Base-by-base conservation (phyloP, 805 yeast species). In the Saturnispora sanitii region DNA sequence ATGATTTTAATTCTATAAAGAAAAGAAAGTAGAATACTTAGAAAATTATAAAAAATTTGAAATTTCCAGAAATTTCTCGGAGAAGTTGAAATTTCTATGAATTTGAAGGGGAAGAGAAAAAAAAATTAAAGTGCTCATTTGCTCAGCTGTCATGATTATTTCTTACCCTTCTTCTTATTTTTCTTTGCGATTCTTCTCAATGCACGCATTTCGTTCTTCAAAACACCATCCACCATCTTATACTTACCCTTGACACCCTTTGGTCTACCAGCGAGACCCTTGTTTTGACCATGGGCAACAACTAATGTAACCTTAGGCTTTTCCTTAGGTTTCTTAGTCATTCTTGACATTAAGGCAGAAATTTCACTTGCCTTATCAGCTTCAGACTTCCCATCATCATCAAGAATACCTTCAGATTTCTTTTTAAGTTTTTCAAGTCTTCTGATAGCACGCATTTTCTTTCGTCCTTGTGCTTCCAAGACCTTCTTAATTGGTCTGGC, bases 401-500 rank as follows among this genome's bases (percentile, higher is more conserved):
- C 98, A 55, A 82, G 82, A 58, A 90, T 87, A 48, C 82, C 52
- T 55, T 92, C 96, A 36, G 94, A 81, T 72, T 90, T 90, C 81
- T 83, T 88, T 70, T 83, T 83, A 56, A 90, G 63, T 64, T 82
- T 82, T 58, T 88, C 96, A 48, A 90, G 65, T 57, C 95, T 77
- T 56, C 79, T 77, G 52, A 82, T 70, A 4, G 96, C 94, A 62
- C 95, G 79, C 84, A 83, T 72, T 73, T 83, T 83, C 80, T 90
- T 90, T 64, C 98, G 79, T 19, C 95, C 96, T 59, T 85, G 79
- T 4, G 98, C 98, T 64, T 92, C 99, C 51, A 84, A 74, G n/a
- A 92, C 96, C 75, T 92, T 92, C 76, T 92, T 92, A 56, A 92
- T 90, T 9, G 99, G 98, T 61, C 99, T 78, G 9, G 98, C 96